Percentiles rank a stretch among this genome's conserved stretches.
These are phyloP conservation scores for Fusarium sp. DNA, from an alignment of 2,329 filamentous ascomycete species.

Conservation along the genomic window DNA sequence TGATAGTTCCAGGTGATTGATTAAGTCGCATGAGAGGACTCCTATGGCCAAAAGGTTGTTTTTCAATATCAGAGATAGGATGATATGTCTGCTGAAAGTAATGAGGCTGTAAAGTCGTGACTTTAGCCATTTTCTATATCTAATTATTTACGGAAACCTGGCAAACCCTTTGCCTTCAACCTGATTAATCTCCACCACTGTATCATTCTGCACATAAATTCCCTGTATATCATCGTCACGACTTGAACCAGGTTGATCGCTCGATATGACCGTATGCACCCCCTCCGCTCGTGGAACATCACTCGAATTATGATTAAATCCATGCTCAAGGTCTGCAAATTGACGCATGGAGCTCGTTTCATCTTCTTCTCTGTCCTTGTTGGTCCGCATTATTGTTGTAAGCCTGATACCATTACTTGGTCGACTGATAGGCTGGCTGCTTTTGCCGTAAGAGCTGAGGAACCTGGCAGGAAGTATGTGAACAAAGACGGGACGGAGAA, in stretches of 20 bases:
- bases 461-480: slow-evolving; percentile 32
- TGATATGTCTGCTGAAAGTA: too few relatives aligned
- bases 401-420: slow-evolving; percentile 35
- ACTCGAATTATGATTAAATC: neutral
- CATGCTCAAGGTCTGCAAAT: slow-evolving; percentile 26
- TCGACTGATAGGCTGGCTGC: slow-evolving; percentile 34
- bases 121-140: neutral
- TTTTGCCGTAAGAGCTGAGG: slow-evolving; percentile 33
- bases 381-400: slow-evolving; percentile 16
- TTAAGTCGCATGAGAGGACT: too few relatives aligned
- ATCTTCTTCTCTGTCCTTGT: slow-evolving; percentile 12
- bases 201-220: slow-evolving; percentile 31
- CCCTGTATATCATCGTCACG: neutral
- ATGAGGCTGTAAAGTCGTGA: too few relatives aligned
- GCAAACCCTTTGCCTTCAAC: neutral
- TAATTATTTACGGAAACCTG: neutral
- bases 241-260: neutral
- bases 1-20: too few relatives aligned
- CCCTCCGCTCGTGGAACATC: neutral
- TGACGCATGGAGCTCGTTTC: slow-evolving; percentile 41
- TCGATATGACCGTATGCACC: slow-evolving; percentile 30
- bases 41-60: too few relatives aligned
- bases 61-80: too few relatives aligned
- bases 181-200: slow-evolving; percentile 22
- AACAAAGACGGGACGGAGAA: slow-evolving; percentile 39